phyloP scores from a whole-genome alignment of 306 rosid species.

The Glycine tomentella region DNA sequence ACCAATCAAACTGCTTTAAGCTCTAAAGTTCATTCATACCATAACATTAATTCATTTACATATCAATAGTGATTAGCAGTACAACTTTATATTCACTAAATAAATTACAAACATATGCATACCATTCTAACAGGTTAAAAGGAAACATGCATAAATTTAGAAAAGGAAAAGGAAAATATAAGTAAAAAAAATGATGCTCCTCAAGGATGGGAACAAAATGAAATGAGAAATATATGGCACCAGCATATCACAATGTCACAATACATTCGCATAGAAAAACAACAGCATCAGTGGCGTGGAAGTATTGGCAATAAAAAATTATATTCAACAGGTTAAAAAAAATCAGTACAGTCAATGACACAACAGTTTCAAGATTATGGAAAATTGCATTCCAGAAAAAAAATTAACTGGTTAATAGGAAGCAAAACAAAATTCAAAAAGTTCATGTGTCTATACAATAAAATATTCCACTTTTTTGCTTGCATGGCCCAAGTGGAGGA shows the following conservation, averaged over 20 bases:
- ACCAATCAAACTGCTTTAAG: constrained; percentile 9
- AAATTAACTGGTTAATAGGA: neutral
- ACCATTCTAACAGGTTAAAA: neutral
- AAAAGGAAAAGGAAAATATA: neutral
- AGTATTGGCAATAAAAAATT: neutral
- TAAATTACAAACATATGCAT: neutral
- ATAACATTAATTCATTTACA: constrained; percentile 4
- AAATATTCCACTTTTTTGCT: neutral
- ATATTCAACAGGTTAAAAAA: neutral
- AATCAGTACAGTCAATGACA: neutral
- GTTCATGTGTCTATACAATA: neutral
- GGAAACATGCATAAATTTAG: neutral
- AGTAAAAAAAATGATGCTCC: neutral
- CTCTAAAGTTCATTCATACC: constrained; percentile 1
- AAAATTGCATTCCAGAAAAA: neutral
- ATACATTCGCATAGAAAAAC: neutral
- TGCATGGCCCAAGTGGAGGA: neutral
- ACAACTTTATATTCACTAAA: neutral
- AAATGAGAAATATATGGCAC: neutral
- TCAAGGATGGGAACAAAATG: neutral
- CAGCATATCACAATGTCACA: neutral
- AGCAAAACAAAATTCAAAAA: neutral
- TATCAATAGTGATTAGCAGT: neutral
- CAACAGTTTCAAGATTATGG: neutral
- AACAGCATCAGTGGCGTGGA: neutral